Conservation (phyloP, 768 basidiomycete species). For the Termitomyces sp. region DNA sequence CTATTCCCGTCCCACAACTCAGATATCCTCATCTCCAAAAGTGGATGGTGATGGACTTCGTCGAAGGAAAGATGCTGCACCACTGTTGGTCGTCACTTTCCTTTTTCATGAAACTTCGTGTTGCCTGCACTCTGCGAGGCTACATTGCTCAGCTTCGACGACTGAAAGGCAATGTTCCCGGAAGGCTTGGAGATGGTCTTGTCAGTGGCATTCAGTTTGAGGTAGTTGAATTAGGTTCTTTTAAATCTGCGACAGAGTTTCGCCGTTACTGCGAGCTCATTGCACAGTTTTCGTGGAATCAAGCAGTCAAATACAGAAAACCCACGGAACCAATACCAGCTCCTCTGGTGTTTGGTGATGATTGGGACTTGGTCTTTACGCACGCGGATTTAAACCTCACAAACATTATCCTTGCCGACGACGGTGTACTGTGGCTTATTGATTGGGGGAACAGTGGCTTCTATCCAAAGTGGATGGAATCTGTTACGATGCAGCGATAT, state of each 20-base stretch:
- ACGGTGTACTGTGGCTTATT: conserved; percentile 24
- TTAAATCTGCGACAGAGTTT: conserved; percentile 1
- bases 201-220: conserved; percentile 2
- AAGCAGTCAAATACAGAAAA: not conserved
- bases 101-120: conserved; percentile 15
- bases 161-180: conserved; percentile 1
- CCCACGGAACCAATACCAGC: not conserved
- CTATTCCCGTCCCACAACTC: conserved; percentile 7
- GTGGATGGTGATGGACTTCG: conserved; percentile 19
- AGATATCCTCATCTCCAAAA: not conserved
- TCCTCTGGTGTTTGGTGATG: not conserved
- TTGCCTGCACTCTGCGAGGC: conserved; percentile 21
- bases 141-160: conserved; percentile 21
- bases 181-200: not conserved
- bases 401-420: conserved; percentile 21
- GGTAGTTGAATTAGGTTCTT: not conserved
- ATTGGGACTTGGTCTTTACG: conserved; percentile 17
- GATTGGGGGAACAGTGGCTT: conserved; percentile 24
- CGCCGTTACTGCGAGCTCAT: not conserved
- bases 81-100: conserved; percentile 20
- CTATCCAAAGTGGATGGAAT: conserved; percentile 24
- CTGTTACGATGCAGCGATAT: conserved; percentile 5
- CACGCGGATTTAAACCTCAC: conserved; percentile 22
- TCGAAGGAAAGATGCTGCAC: conserved; percentile 18
- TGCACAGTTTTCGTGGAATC: not conserved